Evolutionary conservation across 176 grass and related monocot genomes (phyloP), one percentile per base, ranked within the genome.

Genomic region (Hordeum marinum): DNA sequence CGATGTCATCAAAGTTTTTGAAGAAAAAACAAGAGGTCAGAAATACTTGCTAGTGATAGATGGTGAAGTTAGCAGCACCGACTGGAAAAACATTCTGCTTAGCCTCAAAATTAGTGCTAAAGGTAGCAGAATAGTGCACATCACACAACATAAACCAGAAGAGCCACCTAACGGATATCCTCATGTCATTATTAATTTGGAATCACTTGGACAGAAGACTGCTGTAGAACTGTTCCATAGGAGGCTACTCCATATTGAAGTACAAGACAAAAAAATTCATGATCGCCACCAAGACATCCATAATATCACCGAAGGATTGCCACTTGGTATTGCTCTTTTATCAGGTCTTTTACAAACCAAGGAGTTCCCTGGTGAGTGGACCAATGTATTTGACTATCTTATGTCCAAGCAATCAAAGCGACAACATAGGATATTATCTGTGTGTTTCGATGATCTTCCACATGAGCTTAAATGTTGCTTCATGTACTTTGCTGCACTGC

Each of bases 401-500:
- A 58, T 71, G 18, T 78, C 63, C 20, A 77, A 50, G 18, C 63
- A 71, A 78, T 80, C 77, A 20, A 76, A 70, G 37, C 63, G 80
- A 4, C 35, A 77, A 5, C 71, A 87, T 0, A 80, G 54, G 31
- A 76, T 87, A 60, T 1, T 90, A 39, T 68, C 88, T 2, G 17
- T 92, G 9, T 88, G 86, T 14, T 92, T 92, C 5, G 90, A 92
- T 39, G 83, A 87, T 82, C 86, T 92, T 70, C 90, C 82, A 9
- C 62, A 86, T 15, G 82, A 86, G 17, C 45, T 92, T 0, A 92
- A 86, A 24, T 79, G 54, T 36, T 92, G 86, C 68, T 75, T 92
- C 20, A 35, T 92, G 1, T 92, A 92, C 54, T 92, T 92, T 36
- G 77, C 78, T 18, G 71, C 77, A 18, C 43, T 92, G n/a, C 86